Conservation (phyloP, 495 filamentous ascomycete species). For the Penicillium paradoxum region DNA sequence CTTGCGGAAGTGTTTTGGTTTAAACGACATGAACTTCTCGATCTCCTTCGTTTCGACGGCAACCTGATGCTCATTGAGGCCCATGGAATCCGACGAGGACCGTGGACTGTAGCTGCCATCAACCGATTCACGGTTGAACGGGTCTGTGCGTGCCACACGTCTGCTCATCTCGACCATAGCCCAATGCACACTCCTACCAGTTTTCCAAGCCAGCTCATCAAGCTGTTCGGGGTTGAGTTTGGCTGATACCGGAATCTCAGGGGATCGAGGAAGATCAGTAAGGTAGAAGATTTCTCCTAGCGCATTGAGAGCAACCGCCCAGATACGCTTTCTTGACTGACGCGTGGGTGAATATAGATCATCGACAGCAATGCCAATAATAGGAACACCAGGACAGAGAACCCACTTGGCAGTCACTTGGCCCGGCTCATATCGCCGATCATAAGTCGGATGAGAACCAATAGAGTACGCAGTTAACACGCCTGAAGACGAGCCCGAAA, state of each 20-base stretch:
- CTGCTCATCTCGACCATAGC: constrained; percentile 70
- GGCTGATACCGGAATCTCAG: constrained; percentile 18
- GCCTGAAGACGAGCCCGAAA: constrained; percentile 80
- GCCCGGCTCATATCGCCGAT: constrained; percentile 62
- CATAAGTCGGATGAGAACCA: constrained; percentile 60
- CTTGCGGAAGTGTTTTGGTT: constrained; percentile 72
- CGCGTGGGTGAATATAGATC: constrained; percentile 68
- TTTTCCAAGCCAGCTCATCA: constrained; percentile 69
- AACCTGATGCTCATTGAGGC: constrained; percentile 63
- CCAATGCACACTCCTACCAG: constrained; percentile 75
- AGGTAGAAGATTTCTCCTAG: constrained; percentile 89
- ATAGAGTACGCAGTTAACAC: constrained; percentile 80
- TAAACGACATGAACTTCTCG: constrained; percentile 67
- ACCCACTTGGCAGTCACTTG: constrained; percentile 83
- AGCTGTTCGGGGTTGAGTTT: constrained; percentile 40
- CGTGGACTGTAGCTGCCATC: constrained; percentile 66
- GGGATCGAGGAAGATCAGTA: constrained; percentile 55
- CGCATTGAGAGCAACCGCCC: constrained; percentile 86
- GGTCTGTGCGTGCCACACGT: constrained; percentile 65
- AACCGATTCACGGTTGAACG: constrained; percentile 52
- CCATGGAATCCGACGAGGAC: constrained; percentile 66
- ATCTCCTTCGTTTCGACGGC: constrained; percentile 74
- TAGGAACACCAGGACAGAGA: constrained; percentile 86
- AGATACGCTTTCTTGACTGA: constrained; percentile 63
- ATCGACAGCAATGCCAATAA: constrained; percentile 80